phyloP scores from a whole-genome alignment of 306 rosid species.

The Alnus glutinosa region DNA sequence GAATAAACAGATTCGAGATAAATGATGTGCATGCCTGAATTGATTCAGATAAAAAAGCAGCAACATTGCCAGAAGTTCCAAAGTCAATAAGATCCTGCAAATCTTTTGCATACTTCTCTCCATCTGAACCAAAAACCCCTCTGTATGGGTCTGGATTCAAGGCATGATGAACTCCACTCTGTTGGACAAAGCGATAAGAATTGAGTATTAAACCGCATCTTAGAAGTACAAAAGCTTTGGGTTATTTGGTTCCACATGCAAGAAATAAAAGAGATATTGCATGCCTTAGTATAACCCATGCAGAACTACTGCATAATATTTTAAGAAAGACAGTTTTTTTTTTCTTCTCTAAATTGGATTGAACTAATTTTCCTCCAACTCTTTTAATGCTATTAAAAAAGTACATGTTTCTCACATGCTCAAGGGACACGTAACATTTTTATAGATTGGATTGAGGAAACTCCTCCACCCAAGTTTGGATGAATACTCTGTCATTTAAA shows the following conservation, averaged over 20 bases:
- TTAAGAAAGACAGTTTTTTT: neutral
- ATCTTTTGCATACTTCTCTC: constrained; percentile 84
- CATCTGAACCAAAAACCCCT: constrained; percentile 92
- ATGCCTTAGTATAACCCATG: neutral
- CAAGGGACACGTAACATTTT: no score
- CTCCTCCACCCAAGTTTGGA: no score
- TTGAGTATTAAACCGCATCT: neutral
- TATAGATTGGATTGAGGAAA: no score
- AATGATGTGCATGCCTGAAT: constrained; percentile 76
- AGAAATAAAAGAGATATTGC: constrained; percentile 12
- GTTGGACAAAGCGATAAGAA: constrained; percentile 23
- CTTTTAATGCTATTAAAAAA: no score
- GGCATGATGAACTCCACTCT: constrained; percentile 96
- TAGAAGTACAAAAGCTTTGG: neutral
- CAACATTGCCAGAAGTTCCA: constrained; percentile 86
- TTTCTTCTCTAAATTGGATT: no score
- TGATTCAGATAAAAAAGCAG: constrained; percentile 84
- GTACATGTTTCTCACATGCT: no score
- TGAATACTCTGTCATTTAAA: no score
- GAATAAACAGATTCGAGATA: neutral
- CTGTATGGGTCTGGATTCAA: constrained; percentile 92
- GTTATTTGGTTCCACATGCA: neutral
- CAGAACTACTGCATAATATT: neutral
- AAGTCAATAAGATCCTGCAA: constrained; percentile 77
- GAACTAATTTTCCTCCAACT: no score